Evolutionary conservation across 352 stramenopile genomes (phyloP).

Genomic region (Phytophthora lateralis): DNA sequence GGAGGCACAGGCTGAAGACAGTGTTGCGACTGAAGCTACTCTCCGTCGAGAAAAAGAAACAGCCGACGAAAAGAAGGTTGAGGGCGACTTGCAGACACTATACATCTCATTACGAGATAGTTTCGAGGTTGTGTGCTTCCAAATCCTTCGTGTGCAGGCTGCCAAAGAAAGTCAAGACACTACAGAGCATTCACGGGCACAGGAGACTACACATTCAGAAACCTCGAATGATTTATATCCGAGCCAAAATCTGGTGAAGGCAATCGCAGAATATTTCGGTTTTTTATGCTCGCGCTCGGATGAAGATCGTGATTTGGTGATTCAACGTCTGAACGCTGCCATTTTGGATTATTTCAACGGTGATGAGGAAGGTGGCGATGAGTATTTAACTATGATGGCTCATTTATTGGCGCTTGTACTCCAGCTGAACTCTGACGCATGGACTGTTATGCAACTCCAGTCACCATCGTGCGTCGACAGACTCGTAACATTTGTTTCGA

Average conservation of each 20-base stretch:
- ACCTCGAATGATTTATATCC: conserved; percentile 30
- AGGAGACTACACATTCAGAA: conserved; percentile 7
- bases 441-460: conserved; percentile 45
- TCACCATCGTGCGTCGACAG: conserved; percentile 53
- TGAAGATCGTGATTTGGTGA: conserved; percentile 59
- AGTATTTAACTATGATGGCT: conserved; percentile 55
- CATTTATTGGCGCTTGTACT: conserved; percentile 80
- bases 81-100: conserved; percentile 51
- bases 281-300: conserved; percentile 60
- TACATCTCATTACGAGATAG: conserved; percentile 58
- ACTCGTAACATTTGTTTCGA: conserved; percentile 49
- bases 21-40: conserved; percentile 9
- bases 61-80: conserved; percentile 42
- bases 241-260: conserved; percentile 58
- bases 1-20: conserved; percentile 34
- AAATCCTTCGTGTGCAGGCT: conserved; percentile 60
- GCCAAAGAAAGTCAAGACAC: conserved; percentile 19
- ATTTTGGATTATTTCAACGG: conserved; percentile 50
- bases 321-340: conserved; percentile 53
- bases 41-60: conserved; percentile 27
- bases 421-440: conserved; percentile 54
- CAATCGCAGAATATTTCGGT: conserved; percentile 72
- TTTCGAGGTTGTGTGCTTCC: conserved; percentile 74
- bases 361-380: conserved; percentile 34
- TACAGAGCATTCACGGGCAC: conserved; percentile 2